Conservation (phyloP, 331 rosid genomes). For the Malus hybrid region DNA sequence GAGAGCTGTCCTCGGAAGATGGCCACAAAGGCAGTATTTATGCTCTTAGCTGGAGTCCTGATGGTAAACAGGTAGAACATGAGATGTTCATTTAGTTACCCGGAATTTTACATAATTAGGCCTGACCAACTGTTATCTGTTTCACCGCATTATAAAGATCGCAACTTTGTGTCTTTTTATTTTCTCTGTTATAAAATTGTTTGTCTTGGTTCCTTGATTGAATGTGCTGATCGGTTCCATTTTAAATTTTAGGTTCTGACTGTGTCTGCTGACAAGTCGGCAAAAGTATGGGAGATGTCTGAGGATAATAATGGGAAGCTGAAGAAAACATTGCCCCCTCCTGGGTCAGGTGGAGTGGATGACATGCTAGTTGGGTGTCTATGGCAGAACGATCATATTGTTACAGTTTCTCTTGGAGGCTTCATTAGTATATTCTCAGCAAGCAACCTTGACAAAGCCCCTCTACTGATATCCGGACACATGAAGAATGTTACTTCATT, state of each 20-base stretch:
- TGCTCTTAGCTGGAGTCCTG: constrained; percentile 93
- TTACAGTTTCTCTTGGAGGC: constrained; percentile 90
- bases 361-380: constrained; percentile 92
- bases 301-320: constrained; percentile 64
- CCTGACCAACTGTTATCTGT: background rate
- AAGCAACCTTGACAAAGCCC: constrained; percentile 75
- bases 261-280: constrained; percentile 91
- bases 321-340: constrained; percentile 59
- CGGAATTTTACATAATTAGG: background rate
- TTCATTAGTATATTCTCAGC: constrained; percentile 62
- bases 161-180: background rate
- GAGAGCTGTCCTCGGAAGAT: constrained; percentile 83
- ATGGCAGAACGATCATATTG: constrained; percentile 77
- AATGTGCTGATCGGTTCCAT: constrained; percentile 19
- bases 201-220: background rate
- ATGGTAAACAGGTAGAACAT: constrained; percentile 67
- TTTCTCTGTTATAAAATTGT: background rate
- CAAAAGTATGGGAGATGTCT: constrained; percentile 79
- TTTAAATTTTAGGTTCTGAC: constrained; percentile 60
- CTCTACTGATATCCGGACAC: constrained; percentile 67
- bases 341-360: constrained; percentile 82
- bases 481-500: constrained; percentile 84
- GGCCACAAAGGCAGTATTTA: constrained; percentile 92
- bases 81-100: background rate
- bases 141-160: background rate